Base-by-base conservation (phyloP, 257 asterid species). In the Pogostemon cablin region DNA sequence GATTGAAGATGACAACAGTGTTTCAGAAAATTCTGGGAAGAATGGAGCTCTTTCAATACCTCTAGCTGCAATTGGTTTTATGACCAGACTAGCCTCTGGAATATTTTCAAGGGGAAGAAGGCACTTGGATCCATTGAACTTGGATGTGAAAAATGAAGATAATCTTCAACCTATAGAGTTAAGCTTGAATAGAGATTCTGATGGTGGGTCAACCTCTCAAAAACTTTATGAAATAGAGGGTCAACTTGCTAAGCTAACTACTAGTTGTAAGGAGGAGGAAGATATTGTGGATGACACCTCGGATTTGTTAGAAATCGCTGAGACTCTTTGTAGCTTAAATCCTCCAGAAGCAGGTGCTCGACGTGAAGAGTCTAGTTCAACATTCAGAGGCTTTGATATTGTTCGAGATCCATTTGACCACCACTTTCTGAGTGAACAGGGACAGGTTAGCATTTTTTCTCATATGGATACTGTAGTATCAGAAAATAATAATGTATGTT, bases 1-100 rank as follows among this genome's bases (percentile, higher is more conserved):
- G 74, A 72, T 67, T 61, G 88, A 91, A 74, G 92, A 83, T 70
- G 76, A 79, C 69, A 12, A 70, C 59, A 59, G 65, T 68, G 82
- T 40, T 73, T 75, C 81, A 7, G 96, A 86, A 80, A 76, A 78
- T 78, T 86, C 96, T 58, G 96, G 88, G 62, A 84, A 72, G 71
- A 86, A 75, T 75, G 97, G 93, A 65, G 90, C 93, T 74, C 90
- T 92, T 66, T 81, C 98, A 52, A 77, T 88, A 78, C 95, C 98
- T 72, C 79, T 87, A 44, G 98, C 99, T 80, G 98, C 99, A 74
- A 73, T 95, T 62, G 98, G 96, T 67, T 92, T 86, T 79, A 78
- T 95, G 81, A 84, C 95, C 74, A 86, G 96, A 84, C 73, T 92
- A 74, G 98, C 98, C 67, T 84, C 95, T 40, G 96, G 98, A 73